phyloP scores from a whole-genome alignment of 225 moss, liverwort and hornwort species.

The Pseudoscleropodium purum region DNA sequence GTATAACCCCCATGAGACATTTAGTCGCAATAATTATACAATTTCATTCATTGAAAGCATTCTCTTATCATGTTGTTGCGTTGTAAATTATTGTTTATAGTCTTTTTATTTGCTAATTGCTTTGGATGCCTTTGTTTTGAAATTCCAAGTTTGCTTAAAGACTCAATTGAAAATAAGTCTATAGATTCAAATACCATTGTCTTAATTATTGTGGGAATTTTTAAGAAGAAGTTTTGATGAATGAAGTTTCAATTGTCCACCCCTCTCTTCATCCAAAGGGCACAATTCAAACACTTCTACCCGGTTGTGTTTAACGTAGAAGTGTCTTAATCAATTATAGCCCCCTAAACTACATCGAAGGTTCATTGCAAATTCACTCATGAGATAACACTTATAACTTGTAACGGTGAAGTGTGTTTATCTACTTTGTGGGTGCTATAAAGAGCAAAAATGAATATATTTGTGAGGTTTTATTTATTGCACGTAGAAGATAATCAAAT shows the following conservation, averaged over 20 bases:
- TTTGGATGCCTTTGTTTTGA: neutral
- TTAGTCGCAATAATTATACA: neutral
- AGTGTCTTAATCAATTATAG: neutral
- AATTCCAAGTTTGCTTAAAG: neutral
- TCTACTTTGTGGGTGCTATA: neutral
- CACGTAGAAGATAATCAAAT: neutral
- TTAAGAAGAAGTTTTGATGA: neutral
- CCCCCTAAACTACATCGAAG: neutral
- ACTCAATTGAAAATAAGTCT: neutral
- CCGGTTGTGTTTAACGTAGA: fast-evolving
- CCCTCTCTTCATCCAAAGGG: fast-evolving
- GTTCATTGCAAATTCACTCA: fast-evolving
- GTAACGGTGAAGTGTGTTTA: fast-evolving
- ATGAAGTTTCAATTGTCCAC: neutral
- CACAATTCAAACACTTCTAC: neutral
- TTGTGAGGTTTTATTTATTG: neutral
- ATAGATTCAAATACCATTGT: neutral
- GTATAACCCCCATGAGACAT: too few relatives aligned
- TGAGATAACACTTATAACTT: neutral
- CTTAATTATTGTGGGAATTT: too few relatives aligned
- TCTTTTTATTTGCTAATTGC: neutral
- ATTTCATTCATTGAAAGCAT: neutral
- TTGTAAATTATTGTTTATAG: fast-evolving
- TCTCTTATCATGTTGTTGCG: fast-evolving
- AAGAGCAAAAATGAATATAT: neutral